Conservation (phyloP, 345 rosid species). For the Streptanthus diversifolius region DNA sequence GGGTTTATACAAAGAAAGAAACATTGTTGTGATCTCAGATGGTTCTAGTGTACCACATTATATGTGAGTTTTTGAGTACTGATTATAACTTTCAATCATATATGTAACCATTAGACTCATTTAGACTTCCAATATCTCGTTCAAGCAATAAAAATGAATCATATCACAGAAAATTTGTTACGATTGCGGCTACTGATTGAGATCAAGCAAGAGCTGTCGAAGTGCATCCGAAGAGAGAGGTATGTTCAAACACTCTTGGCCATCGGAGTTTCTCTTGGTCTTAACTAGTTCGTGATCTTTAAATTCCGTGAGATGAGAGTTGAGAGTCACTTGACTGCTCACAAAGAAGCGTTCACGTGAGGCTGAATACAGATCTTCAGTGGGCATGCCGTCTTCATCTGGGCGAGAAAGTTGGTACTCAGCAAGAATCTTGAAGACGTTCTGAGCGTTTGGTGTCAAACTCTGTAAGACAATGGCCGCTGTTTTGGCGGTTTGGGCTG, state of each 20-base stretch:
- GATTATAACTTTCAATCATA: neutral
- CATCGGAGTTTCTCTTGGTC: slow-evolving; percentile 66
- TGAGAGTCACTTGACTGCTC: slow-evolving; percentile 80
- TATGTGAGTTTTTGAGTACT: neutral
- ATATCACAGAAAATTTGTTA: neutral
- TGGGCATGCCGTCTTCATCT: slow-evolving; percentile 86
- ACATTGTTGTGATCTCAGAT: neutral
- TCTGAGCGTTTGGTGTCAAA: slow-evolving; percentile 90
- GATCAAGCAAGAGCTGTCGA: slow-evolving; percentile 60
- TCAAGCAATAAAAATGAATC: neutral
- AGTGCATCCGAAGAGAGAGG: slow-evolving; percentile 72
- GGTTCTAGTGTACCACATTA: too few relatives aligned
- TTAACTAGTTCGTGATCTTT: slow-evolving; percentile 93
- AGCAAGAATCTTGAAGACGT: slow-evolving; percentile 82
- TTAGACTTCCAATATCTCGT: neutral
- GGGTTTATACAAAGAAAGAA: slow-evolving; percentile 14
- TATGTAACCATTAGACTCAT: neutral
- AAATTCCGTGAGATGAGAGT: slow-evolving; percentile 86
- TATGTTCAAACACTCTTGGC: slow-evolving; percentile 83
- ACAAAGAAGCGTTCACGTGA: slow-evolving; percentile 83
- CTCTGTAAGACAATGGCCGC: slow-evolving; percentile 88
- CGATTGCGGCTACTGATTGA: slow-evolving; percentile 35
- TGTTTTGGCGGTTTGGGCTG: slow-evolving; percentile 74
- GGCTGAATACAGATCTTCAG: slow-evolving; percentile 54
- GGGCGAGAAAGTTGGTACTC: slow-evolving; percentile 76